These are phyloP conservation scores for Pseudoscleropodium purum DNA, from an alignment of 225 moss, liverwort and hornwort species.

Conservation along the genomic window DNA sequence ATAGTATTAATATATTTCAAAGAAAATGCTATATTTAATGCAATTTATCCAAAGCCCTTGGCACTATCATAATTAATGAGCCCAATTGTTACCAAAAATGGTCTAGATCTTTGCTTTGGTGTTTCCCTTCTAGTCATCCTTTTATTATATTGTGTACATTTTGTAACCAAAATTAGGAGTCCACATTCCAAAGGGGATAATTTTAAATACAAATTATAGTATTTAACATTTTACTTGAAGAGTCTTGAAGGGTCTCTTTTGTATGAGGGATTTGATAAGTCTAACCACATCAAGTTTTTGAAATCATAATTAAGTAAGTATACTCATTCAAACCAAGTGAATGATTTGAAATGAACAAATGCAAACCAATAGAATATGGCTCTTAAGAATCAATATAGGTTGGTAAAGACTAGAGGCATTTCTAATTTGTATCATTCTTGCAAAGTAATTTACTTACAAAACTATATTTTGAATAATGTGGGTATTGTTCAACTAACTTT, in stretches of 20 bases:
- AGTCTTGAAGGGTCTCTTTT: not conserved
- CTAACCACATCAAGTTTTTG: not conserved
- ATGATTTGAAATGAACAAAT: too few relatives aligned
- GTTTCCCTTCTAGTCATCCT: too few relatives aligned
- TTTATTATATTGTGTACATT: not conserved
- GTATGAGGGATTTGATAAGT: not conserved
- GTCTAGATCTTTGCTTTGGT: not conserved
- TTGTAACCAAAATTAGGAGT: not conserved
- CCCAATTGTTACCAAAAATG: not conserved
- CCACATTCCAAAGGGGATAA: not conserved
- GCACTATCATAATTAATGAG: not conserved
- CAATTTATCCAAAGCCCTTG: not conserved
- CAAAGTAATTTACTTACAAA: not conserved
- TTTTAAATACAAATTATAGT: not conserved
- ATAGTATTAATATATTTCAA: too few relatives aligned
- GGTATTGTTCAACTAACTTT: not conserved
- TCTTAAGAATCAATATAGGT: too few relatives aligned
- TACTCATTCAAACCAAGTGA: not conserved
- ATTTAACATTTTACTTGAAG: not conserved
- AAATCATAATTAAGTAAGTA: not conserved
- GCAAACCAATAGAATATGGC: too few relatives aligned
- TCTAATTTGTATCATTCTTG: not conserved
- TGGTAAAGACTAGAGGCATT: too few relatives aligned
- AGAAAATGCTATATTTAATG: too few relatives aligned
- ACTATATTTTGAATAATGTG: not conserved